Evolutionary conservation across 2,329 filamentous ascomycete species (phyloP), one percentile per base, ranked within the genome.

Genomic region (Coleophoma eucalyptorum): DNA sequence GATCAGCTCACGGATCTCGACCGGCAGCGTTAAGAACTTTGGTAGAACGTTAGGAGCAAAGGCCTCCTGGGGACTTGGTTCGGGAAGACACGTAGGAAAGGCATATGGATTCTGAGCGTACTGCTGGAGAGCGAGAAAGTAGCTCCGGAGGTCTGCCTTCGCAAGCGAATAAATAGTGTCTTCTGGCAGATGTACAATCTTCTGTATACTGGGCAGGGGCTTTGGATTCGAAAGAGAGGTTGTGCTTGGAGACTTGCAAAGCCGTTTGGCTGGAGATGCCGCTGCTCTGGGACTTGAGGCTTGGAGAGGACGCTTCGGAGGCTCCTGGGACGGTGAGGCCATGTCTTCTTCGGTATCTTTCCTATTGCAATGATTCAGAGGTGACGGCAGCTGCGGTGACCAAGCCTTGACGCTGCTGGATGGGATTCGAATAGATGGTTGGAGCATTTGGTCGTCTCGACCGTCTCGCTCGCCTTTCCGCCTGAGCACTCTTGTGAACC

Each of bases 1-100:
- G 6, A 64, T 61, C 34, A 55, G 42, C 42, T 54, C 49, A 10
- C 60, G 54, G 20, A 62, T 57, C 45, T 64, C 61, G 31, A 56
- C 44, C 6, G 61, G 61, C 12, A 62, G 51, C 18, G 49, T 49
- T 8, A 62, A 53, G 26, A 62, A 41, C n/a, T 49, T 41, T 3
- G 61, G 50, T 10, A 53, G 49, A 10, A 41, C 34, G 33, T 19
- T 19, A 3, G 43, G 12, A n/a, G 21, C 12, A 43, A 37, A 41
- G 35, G 33, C 31, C 19, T 13, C 35, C 5, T 26, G 21, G 26
- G 33, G 16, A 26, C 15, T 46, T 18, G 19, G 15, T 4, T 46
- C 20, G 26, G 45, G 40, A 21, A 41, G n/a, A 19, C 44, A 42
- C n/a, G 50, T 48, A 34, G 32, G 21, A n/a, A 52, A 26, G 19